Percentiles rank a stretch among this genome's conserved stretches.
Conservation (phyloP, 2,329 filamentous ascomycete genomes). For the Hypoxylon sp. region DNA sequence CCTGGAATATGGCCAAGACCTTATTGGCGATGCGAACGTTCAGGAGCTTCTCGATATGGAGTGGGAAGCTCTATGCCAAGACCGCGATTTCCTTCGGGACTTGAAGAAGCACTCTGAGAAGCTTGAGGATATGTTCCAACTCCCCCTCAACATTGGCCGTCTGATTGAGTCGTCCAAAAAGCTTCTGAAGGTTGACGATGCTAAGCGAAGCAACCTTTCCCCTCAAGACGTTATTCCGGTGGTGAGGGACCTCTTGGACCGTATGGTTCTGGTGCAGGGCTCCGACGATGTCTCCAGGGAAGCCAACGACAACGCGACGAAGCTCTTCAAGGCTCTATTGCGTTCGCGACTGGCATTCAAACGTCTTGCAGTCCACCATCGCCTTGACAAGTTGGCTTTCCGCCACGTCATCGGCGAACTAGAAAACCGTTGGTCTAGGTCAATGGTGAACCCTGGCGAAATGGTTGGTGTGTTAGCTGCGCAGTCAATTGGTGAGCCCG, state of each 20-base stretch:
- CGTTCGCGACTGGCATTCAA: conserved; percentile 94
- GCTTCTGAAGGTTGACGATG: conserved; percentile 90
- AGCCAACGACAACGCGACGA: conserved; percentile 88
- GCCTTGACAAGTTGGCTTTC: conserved; percentile 91
- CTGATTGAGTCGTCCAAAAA: conserved; percentile 92
- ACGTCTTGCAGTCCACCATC: conserved; percentile 87
- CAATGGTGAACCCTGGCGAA: conserved; percentile 91
- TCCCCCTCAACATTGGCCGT: conserved; percentile 91
- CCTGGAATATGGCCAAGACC: conserved; percentile 88
- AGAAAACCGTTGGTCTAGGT: conserved; percentile 87
- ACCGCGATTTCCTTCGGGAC: conserved; percentile 80
- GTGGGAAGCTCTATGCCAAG: conserved; percentile 82
- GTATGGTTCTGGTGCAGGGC: conserved; percentile 88
- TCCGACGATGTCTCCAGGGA: conserved; percentile 85
- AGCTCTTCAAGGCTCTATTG: conserved; percentile 92
- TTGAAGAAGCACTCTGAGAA: conserved; percentile 75
- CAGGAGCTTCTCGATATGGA: conserved; percentile 91
- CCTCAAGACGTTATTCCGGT: conserved; percentile 88
- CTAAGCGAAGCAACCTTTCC: conserved; percentile 88
- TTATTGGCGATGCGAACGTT: conserved; percentile 87
- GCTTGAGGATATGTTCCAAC: conserved; percentile 87
- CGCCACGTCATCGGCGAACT: conserved; percentile 93
- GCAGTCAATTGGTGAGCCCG: conserved; percentile 98
- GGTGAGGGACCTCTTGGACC: conserved; percentile 80
- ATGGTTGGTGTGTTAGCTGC: conserved; percentile 99